Evolutionary conservation across 441 rosid species (phyloP).

Genomic region (Pelargonium fulgidum): DNA sequence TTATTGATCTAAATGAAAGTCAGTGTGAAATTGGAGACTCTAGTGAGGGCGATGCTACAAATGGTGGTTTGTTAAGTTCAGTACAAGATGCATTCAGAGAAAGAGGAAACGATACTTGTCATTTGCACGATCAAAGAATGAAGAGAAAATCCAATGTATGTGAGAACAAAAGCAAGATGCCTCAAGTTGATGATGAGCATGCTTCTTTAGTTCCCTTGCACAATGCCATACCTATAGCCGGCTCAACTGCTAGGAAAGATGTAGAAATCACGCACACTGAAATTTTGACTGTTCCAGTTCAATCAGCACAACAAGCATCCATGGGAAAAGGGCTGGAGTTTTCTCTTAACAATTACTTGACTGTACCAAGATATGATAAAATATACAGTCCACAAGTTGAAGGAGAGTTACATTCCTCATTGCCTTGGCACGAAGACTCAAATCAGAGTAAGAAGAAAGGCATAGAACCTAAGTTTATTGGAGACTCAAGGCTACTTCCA

Average conservation of each 20-base stretch:
- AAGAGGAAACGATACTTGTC: constrained; percentile 34
- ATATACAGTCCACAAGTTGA: constrained; percentile 28
- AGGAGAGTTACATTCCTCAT: constrained; percentile 24
- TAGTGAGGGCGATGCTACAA: constrained; percentile 18
- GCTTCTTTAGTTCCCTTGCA: constrained; percentile 29
- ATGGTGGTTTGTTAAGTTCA: constrained; percentile 25
- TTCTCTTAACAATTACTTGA: constrained; percentile 38
- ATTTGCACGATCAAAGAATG: constrained; percentile 30
- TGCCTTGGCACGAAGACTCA: constrained; percentile 29
- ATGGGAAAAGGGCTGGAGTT: constrained; percentile 33
- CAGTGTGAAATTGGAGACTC: constrained; percentile 29
- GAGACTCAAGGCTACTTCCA: constrained; percentile 34
- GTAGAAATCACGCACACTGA: constrained; percentile 23
- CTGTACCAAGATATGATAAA: constrained; percentile 34
- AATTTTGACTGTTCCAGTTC: constrained; percentile 26
- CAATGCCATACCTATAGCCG: constrained; percentile 31
- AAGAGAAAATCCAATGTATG: constrained; percentile 35
- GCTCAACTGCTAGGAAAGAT: constrained; percentile 29
- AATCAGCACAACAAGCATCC: constrained; percentile 29
- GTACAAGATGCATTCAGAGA: constrained; percentile 24
- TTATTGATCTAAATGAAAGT: constrained; percentile 34
- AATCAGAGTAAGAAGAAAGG: constrained; percentile 32
- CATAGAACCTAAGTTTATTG: constrained; percentile 29
- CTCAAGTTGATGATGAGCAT: constrained; percentile 29
- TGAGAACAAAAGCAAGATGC: constrained; percentile 49